Base-by-base conservation (phyloP, 1,284 basidiomycete species). In the Pseudozyma sp. region DNA sequence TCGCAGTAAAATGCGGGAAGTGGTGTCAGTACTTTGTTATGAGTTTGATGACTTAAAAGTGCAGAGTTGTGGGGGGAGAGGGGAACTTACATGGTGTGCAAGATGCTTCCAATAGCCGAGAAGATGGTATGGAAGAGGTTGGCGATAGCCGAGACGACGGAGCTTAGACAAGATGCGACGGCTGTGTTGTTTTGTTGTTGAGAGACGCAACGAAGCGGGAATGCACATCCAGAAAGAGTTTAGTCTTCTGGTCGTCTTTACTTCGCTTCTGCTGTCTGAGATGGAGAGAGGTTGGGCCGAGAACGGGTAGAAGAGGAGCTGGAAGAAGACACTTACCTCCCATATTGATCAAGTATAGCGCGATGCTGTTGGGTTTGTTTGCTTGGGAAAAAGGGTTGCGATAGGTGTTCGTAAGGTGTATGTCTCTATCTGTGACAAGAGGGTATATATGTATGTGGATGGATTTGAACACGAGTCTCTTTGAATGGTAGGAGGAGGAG, bases 11-110 rank as follows among this genome's bases (percentile, higher is more conserved):
- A 6, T 31, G 25, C 3, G 25, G 25, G 25, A 36, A n/a, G 53
- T 12, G 25, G 2, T 13, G 44, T 54, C 43, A 64, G 49, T 34
- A 31, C 25, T 40, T n/a, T 40, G 3, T 31, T 31, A 31, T 6
- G 25, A 31, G 25, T 31, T 6, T 31, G 3, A 31, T 3, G 25
- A 31, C 3, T 31, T 31, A 31, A 31, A 31, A 31, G 10, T 16
- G 13, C 11, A 11, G 31, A n/a, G 10, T 12, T 5, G 16, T 5
- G 11, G 25, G 19, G 10, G 39, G 3, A 19, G 3, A n/a, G 19
- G n/a, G 34, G n/a, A 52, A 65, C 76, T 70, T 62, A 78, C 76
- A 79, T 77, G 53, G 75, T 74, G 59, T 70, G 71, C 2, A 76
- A 42, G 38, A 79, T 52, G 58, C 59, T 59, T 5, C 55, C 77